phyloP scores from a whole-genome alignment of 202 grass and related monocot species.

The Alloteropsis angusta region DNA sequence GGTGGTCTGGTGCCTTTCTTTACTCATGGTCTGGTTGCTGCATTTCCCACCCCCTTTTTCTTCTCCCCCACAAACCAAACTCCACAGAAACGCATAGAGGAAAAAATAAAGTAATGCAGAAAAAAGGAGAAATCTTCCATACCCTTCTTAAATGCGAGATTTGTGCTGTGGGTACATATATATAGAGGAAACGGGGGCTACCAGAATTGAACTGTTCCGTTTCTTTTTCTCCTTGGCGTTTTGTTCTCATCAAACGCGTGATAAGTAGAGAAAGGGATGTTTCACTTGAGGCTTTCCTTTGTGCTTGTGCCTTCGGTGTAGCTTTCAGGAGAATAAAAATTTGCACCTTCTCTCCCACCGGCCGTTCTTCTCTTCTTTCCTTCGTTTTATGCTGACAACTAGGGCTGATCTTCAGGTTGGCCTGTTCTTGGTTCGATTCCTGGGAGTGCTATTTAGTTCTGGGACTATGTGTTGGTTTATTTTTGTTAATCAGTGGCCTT shows the following conservation, averaged over 20 bases:
- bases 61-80: conserved; percentile 6
- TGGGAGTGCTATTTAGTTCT: not conserved
- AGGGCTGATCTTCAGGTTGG: conserved; percentile 12
- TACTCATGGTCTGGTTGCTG: conserved; percentile 16
- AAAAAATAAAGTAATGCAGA: conserved; percentile 12
- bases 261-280: conserved; percentile 30
- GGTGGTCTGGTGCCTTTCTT: conserved; percentile 23
- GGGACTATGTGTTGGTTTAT: not conserved
- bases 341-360: not conserved
- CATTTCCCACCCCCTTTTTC: conserved; percentile 22
- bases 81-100: not conserved
- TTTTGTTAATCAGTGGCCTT: not conserved
- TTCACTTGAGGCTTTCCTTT: conserved; percentile 25
- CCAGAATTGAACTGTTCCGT: conserved; percentile 13
- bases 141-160: conserved; percentile 25
- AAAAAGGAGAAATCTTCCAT: conserved; percentile 22
- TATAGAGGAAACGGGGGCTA: conserved; percentile 12
- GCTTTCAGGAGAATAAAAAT: conserved; percentile 22
- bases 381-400: not conserved
- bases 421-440: conserved; percentile 4
- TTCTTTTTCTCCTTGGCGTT: conserved; percentile 3
- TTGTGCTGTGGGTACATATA: conserved; percentile 9
- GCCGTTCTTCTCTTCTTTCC: not conserved
- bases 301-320: conserved; percentile 25
- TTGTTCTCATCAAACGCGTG: conserved; percentile 12